Base-by-base conservation (phyloP, 2,329 filamentous ascomycete genomes). In the Epichloe elymi region DNA sequence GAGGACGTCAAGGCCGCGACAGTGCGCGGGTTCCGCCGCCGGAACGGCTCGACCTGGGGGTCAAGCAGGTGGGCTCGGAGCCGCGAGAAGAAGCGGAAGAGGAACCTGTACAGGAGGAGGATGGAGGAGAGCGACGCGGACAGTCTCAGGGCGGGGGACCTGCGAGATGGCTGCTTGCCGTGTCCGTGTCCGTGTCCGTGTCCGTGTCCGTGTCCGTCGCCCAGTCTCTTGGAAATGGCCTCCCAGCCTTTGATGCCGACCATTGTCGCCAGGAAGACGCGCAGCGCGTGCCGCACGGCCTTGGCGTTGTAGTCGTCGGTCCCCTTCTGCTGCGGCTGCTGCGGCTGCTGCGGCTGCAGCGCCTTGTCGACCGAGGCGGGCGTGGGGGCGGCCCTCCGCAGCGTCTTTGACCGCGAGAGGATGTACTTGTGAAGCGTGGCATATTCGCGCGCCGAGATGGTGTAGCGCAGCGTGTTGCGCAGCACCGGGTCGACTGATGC, bases 51-150 rank as follows among this genome's bases (percentile, higher is more conserved):
- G 1, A 90, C 88, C 51, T 87, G 79, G 87, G 87, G 79, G 37
- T 85, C 83, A 41, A 94, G 80, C 4, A 98, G 74, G 56, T 88
- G 88, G 1, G 78, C 74, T 46, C 91, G 83, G 42, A 97, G 72
- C 30, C 88, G 80, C 26, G 79, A 79, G 60, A 97, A 86, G 74
- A 97, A 95, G 53, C 91, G 87, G 69, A 91, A 88, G 26, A 97
- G 80, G 1, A 95, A 74, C 33, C 93, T 82, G 65, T 98, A 93
- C 54, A 95, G 80, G 42, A 97, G 80, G 19, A 97, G 76, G 56
- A 96, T 88, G 3, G 86, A 78, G 15, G 89, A 90, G 14, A 96
- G 75, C 0, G 88, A 93, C 8, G 90, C 73, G 0, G 89, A 91
- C 10, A 95, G 74, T 51, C 89, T 80, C 48, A 93, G 72, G 23